These are phyloP conservation scores for Botrytis pseudocinerea DNA, from an alignment of 2,329 filamentous ascomycete genomes.

Conservation along the genomic window DNA sequence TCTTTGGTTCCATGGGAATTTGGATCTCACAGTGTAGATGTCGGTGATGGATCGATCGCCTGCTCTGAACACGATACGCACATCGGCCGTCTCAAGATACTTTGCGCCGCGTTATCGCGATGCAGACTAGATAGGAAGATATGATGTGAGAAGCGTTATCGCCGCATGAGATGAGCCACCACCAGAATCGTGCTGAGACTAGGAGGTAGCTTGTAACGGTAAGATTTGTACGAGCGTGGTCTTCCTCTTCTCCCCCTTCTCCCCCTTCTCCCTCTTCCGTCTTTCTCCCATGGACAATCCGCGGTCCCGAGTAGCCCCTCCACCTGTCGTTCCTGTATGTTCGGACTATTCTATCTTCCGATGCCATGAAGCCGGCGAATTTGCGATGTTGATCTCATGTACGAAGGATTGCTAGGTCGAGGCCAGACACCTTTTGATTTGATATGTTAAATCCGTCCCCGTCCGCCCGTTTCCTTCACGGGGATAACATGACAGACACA, in stretches of 20 bases:
- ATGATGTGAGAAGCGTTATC: neutral
- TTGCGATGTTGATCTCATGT: too few relatives aligned
- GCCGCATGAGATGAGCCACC: neutral
- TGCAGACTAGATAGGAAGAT: neutral
- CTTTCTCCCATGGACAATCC: neutral
- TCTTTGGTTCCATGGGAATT: neutral
- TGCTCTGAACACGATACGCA: neutral
- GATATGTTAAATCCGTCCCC: neutral
- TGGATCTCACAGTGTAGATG: too few relatives aligned
- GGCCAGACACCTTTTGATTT: too few relatives aligned
- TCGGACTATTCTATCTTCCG: neutral
- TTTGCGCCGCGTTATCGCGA: neutral
- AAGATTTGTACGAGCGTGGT: too few relatives aligned
- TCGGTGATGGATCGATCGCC: neutral
- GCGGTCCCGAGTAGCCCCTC: neutral
- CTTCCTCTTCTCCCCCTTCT: too few relatives aligned
- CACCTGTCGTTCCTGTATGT: neutral
- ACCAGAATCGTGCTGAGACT: neutral
- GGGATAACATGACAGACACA: neutral
- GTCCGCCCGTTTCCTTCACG: neutral
- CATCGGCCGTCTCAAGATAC: neutral
- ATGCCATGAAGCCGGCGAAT: too few relatives aligned
- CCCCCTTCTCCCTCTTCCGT: too few relatives aligned
- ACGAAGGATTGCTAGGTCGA: too few relatives aligned
- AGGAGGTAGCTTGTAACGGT: neutral